Percentiles rank a stretch among this genome's conserved stretches.
phyloP scores from a whole-genome alignment of 371 early-diverging fungal species.

The Encephalitozoon cuniculi region DNA sequence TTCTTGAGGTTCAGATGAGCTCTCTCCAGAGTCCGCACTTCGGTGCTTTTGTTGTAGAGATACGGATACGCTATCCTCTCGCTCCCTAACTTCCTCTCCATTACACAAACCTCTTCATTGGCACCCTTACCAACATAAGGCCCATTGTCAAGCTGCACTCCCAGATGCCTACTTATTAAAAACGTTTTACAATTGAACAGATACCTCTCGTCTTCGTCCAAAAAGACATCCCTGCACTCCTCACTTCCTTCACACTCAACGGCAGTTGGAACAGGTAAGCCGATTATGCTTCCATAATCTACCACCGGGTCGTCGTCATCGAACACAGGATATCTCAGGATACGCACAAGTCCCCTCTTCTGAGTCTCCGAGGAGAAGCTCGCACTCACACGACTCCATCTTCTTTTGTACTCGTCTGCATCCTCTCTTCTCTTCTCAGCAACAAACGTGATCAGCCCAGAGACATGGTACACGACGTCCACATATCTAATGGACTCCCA shows the following conservation, averaged over 20 bases:
- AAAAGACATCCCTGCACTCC: neutral
- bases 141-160: neutral
- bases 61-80: conserved; percentile 3
- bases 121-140: neutral
- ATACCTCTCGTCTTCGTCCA: neutral
- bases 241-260: neutral
- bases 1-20: neutral
- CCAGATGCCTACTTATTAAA: neutral
- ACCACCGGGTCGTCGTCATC: conserved; percentile 93
- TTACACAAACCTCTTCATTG: neutral
- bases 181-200: conserved; percentile 1
- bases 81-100: neutral
- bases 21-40: neutral
- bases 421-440: conserved; percentile 85
- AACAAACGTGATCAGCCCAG: conserved; percentile 92
- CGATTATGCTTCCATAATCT: conserved; percentile 77
- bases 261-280: neutral
- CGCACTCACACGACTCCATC: conserved; percentile 68
- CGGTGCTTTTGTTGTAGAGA: neutral
- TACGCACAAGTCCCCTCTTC: neutral
- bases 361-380: neutral
- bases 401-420: conserved; percentile 84
- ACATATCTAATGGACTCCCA: conserved; percentile 85
- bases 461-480: conserved; percentile 86
- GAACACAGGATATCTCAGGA: conserved; percentile 74